phyloP scores from a whole-genome alignment of 331 rosid species.

The Rhamnella rubrinervis region DNA sequence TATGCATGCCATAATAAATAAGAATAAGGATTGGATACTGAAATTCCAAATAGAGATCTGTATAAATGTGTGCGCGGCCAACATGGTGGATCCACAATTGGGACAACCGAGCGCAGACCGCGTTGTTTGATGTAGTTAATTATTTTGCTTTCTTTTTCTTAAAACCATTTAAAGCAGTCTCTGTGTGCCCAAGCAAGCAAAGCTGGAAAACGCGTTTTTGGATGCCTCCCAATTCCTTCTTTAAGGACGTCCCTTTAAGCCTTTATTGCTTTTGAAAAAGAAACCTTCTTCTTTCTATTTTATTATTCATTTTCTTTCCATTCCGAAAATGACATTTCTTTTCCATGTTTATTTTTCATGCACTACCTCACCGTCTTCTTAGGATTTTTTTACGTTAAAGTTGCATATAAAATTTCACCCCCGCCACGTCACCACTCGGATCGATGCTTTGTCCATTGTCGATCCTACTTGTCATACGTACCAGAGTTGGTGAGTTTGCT shows the following conservation, averaged over 20 bases:
- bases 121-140: background rate
- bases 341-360: background rate
- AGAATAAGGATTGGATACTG: too few species aligned
- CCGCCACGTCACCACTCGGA: too few species aligned
- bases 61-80: background rate
- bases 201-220: constrained; percentile 60
- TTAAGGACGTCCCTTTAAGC: constrained; percentile 30
- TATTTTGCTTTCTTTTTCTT: background rate
- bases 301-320: background rate
- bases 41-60: too few species aligned
- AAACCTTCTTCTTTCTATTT: background rate
- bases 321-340: too few species aligned
- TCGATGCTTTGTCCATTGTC: too few species aligned
- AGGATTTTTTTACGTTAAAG: too few species aligned
- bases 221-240: constrained; percentile 4
- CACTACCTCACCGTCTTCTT: too few species aligned
- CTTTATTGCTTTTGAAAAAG: constrained; percentile 41
- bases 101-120: background rate
- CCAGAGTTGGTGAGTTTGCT: too few species aligned
- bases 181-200: background rate
- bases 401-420: too few species aligned
- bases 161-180: constrained; percentile 9
- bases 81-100: constrained; percentile 2
- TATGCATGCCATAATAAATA: background rate
- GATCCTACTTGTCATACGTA: too few species aligned